Percentiles rank a stretch among this genome's conserved stretches.
Evolutionary conservation across 169 alveolate genomes (phyloP).

Genomic region (Plasmodium vivax): DNA sequence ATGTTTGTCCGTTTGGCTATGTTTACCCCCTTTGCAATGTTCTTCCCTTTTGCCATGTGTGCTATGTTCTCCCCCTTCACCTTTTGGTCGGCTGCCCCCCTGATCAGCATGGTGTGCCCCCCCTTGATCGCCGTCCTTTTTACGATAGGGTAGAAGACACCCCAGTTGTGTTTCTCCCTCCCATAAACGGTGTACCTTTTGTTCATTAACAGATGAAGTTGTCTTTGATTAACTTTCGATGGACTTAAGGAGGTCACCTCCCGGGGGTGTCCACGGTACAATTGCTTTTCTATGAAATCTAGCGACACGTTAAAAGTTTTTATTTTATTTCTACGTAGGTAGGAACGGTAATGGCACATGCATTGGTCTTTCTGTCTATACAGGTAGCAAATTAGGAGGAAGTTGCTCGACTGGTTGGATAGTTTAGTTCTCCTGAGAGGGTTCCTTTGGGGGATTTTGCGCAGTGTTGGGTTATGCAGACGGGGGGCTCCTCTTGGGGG

Average conservation of each 20-base stretch:
- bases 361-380: background rate
- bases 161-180: background rate
- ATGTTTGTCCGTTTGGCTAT: too few species aligned
- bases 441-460: background rate
- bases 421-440: background rate
- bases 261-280: background rate
- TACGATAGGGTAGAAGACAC: background rate
- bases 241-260: background rate
- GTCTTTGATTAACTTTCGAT: background rate
- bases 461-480: background rate
- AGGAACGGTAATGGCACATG: constrained; percentile 2
- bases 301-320: constrained; percentile 13
- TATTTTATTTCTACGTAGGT: background rate
- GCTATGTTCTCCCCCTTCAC: too few species aligned
- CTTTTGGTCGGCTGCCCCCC: background rate
- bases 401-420: background rate
- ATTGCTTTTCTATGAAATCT: constrained; percentile 44
- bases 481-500: background rate
- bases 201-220: background rate
- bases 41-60: too few species aligned
- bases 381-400: constrained; percentile 4
- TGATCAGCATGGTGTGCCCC: background rate
- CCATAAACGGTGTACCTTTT: constrained; percentile 10
- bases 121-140: constrained; percentile 12
- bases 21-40: background rate